Base-by-base conservation (phyloP, 23 red algal species). In the Cyanidioschyzon merolae region DNA sequence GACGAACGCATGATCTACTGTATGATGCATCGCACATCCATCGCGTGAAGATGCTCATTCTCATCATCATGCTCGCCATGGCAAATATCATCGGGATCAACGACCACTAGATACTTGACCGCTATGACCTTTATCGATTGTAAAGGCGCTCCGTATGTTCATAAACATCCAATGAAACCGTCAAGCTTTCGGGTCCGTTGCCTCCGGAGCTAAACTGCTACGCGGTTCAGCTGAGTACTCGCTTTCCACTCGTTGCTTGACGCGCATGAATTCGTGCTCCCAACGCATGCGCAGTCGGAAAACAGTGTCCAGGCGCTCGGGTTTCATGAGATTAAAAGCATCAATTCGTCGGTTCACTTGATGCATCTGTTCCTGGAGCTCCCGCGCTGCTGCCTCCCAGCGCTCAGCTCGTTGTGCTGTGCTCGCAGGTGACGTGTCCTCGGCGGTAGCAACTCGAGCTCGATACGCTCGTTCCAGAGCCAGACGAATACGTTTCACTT, bases 291-390 rank as follows among this genome's bases (percentile, higher is more conserved):
- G 76, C 32, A 78, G 37, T 12, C 76, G 32, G 41, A 78, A 78
- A 1, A 78, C 58, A 45, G 58, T 58, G 17, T 78, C 76, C 76
- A 78, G 38, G 17, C 76, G 57, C 16, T 78, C 76, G 27, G 76
- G 76, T 78, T 78, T 78, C 35, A 58, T 54, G 27, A 78, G 31
- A 54, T 78, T 78, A 39, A 78, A 78, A 12, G 38, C 76, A 54
- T 78, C 76, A 1, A 78, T 30, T 78, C 58, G 57, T 34, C 76
- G 76, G 58, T 78, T 78, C 76, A 78, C 57, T 15, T 78, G 76
- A 34, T 16, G 50, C 34, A 78, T 78, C 58, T 78, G 76, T n/a
- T 39, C 50, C 17, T 45, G 57, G 37, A 78, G 1, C 18, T 78
- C 57, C 0, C 29, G n/a, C 37, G 7, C 75, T 37, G 57, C 32